phyloP scores from a whole-genome alignment of 345 rosid genomes.

The Streptanthus diversifolius region DNA sequence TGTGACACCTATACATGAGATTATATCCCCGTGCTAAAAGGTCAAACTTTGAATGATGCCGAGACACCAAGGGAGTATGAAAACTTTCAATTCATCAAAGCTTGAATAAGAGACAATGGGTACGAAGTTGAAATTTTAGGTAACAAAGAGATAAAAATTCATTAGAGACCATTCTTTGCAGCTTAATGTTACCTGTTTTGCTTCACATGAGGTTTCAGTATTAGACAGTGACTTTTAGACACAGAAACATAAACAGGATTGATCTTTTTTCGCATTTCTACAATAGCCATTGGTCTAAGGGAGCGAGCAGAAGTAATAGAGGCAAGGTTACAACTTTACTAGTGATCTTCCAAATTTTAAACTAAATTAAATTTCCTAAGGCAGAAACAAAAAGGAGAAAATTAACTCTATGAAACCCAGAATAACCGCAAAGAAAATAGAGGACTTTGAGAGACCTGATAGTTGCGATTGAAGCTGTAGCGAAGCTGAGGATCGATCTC shows the following conservation, averaged over 20 bases:
- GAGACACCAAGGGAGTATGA: neutral
- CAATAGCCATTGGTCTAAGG: neutral
- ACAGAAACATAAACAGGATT: neutral
- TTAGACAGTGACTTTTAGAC: neutral
- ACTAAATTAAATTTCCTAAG: neutral
- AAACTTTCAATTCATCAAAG: neutral
- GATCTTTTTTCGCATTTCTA: neutral
- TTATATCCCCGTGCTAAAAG: neutral
- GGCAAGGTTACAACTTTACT: neutral
- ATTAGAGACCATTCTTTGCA: neutral
- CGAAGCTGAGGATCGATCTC: slow-evolving; percentile 95
- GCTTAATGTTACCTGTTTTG: neutral
- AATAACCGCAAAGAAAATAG: neutral
- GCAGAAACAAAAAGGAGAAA: neutral
- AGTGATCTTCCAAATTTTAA: neutral
- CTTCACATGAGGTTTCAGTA: neutral
- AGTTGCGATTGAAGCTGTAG: slow-evolving; percentile 94
- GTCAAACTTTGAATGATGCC: neutral
- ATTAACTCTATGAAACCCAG: neutral
- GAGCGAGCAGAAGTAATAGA: too few relatives aligned
- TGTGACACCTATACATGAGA: neutral
- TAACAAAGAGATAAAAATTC: neutral
- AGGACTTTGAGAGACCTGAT: slow-evolving; percentile 41
- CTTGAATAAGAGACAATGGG: neutral
- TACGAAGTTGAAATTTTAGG: neutral